phyloP scores from a whole-genome alignment of 768 basidiomycete genomes.

The Leccinellum rugosiceps region DNA sequence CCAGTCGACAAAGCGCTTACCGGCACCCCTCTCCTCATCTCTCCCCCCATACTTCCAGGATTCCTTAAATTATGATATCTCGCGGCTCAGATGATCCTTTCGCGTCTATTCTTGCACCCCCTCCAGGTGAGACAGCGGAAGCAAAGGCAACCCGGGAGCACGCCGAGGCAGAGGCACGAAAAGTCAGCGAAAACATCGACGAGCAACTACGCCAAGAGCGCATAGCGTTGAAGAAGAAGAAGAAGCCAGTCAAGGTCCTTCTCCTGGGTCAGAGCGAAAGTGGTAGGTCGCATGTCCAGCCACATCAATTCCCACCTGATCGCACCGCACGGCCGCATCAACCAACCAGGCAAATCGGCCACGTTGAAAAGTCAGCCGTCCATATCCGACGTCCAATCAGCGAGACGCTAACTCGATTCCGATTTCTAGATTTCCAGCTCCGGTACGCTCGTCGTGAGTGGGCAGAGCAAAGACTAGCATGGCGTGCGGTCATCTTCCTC shows the following conservation, averaged over 20 bases:
- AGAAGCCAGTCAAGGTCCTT: conserved; percentile 68
- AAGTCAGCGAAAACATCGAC: conserved; percentile 73
- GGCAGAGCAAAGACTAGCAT: conserved; percentile 63
- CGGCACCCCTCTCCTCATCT: not conserved
- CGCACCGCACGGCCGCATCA: not conserved
- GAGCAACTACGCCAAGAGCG: conserved; percentile 64
- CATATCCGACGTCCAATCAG: not conserved
- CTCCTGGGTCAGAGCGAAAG: conserved; percentile 77
- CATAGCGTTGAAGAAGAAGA: conserved; percentile 55
- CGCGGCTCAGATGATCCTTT: conserved; percentile 59
- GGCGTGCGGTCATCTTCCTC: conserved; percentile 74
- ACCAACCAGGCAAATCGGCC: conserved; percentile 57
- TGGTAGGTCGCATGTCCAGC: conserved; percentile 32
- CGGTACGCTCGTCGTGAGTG: conserved; percentile 70
- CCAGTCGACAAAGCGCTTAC: not conserved
- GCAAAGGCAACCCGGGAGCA: conserved; percentile 53
- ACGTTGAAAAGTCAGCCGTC: conserved; percentile 65
- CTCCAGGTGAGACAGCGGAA: conserved; percentile 57
- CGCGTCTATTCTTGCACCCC: conserved; percentile 56
- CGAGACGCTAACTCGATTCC: not conserved
- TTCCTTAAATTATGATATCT: conserved; percentile 20
- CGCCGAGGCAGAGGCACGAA: conserved; percentile 61
- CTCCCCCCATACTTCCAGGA: not conserved
- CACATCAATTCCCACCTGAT: conserved; percentile 5
- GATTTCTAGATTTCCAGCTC: conserved; percentile 60